A percentile compares a stretch with the other conserved stretches of the same genome.
Evolutionary conservation across 306 rosid species (phyloP).

Genomic region (Gillenia trifoliata): DNA sequence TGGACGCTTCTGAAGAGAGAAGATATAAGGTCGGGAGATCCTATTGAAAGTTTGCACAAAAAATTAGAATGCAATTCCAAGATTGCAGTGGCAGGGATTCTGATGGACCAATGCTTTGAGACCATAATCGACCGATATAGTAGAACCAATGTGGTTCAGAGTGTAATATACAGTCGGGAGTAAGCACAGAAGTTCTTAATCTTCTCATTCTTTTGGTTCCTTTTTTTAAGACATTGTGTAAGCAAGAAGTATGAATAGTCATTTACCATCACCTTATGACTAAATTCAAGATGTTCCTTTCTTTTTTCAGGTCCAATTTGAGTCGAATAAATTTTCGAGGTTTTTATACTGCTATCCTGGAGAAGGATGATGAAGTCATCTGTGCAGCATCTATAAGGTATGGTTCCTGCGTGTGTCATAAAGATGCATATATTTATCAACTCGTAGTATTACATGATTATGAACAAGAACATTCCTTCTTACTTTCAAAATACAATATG

Average conservation of each 20-base stretch:
- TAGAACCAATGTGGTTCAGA: slow-evolving; percentile 15
- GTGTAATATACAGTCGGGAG: slow-evolving; percentile 23
- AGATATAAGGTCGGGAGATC: background rate
- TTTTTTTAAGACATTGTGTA: background rate
- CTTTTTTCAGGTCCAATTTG: slow-evolving; percentile 24
- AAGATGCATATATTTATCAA: background rate
- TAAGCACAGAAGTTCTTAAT: slow-evolving; percentile 7
- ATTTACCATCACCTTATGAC: background rate
- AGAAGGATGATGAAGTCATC: slow-evolving; percentile 32
- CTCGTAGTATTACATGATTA: background rate
- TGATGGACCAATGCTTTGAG: slow-evolving; percentile 26
- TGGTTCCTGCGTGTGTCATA: background rate
- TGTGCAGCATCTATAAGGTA: slow-evolving; percentile 41
- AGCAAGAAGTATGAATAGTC: too few species aligned
- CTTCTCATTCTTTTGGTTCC: background rate
- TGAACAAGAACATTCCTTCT: background rate
- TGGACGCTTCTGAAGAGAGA: slow-evolving; percentile 27
- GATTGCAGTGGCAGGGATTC: slow-evolving; percentile 19
- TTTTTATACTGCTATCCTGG: slow-evolving; percentile 32
- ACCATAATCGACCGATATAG: slow-evolving; percentile 20
- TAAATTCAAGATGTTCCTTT: background rate
- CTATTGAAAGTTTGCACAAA: background rate
- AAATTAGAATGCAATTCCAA: slow-evolving; percentile 25
- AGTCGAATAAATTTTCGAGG: slow-evolving; percentile 29
- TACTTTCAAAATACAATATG: background rate